Evolutionary conservation across 257 asterid species (phyloP), one percentile per base, ranked within the genome.

Genomic region (Jasminum sambac): DNA sequence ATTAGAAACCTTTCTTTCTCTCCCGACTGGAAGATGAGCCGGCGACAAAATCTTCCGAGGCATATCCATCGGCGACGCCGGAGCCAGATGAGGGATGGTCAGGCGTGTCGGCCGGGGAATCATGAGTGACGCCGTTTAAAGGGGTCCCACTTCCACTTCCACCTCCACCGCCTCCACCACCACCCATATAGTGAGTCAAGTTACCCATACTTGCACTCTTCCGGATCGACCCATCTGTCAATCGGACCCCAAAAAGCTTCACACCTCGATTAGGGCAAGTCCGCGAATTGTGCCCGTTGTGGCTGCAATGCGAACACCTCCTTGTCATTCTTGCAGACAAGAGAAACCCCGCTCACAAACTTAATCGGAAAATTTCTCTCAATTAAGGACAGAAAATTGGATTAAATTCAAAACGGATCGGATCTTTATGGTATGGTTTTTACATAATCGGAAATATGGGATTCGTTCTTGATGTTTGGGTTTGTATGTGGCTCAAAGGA

Each of bases 181-280:
- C 72, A 23, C 82, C 86, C 88, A 74, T 84, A 65, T 84, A 95
- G 74, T 91, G 98, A 82, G 95, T 80, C 90, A 95, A 85, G 67
- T 91, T 95, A 57, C 99, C 99, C 99, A 95, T 95, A 85, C 98
- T 95, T 0, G 94, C 97, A 75, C 99, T 91, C 85, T 95, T 95
- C 48, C 99, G 87, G 84, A 95, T 95, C 87, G 86, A 89, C 68
- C 98, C 99, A 84, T 95, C 99, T 23, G 95, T 95, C 86, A 95
- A 87, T 84, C 99, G 87, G 26, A 95, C 99, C 52, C 99, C 99
- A 75, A 95, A 95, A 0, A 95, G 81, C 94, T 91, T 95, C 24
- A 95, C 99, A 14, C 99, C 99, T n/a, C 98, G 87, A 83, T 89
- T 95, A 41, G 99, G 99, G 68, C 99, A 95, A 64, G 99, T 95